Conservation (phyloP, 495 filamentous ascomycete species). For the Aspergillus nidulans region DNA sequence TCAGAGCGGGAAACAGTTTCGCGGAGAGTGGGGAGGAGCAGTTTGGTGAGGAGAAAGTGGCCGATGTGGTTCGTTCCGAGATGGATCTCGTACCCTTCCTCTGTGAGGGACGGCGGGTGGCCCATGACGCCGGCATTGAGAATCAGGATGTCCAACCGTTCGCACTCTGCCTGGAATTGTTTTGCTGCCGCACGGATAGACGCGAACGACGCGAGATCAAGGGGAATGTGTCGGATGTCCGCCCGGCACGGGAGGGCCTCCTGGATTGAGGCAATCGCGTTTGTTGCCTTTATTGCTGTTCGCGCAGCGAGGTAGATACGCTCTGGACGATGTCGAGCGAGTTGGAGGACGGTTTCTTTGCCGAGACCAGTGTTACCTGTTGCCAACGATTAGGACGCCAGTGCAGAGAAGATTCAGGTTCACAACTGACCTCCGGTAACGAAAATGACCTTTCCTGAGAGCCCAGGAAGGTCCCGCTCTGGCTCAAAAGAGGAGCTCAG, state of each 20-base stretch:
- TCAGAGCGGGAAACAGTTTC: slow-evolving; percentile 28
- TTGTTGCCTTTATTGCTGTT: slow-evolving; percentile 45
- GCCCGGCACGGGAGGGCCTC: slow-evolving; percentile 32
- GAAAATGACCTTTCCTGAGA: slow-evolving; percentile 55
- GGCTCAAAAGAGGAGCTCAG: slow-evolving; percentile 45
- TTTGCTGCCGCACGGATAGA: slow-evolving; percentile 48
- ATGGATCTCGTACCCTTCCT: slow-evolving; percentile 66
- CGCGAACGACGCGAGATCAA: slow-evolving; percentile 50
- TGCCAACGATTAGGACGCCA: background rate
- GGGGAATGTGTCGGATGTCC: slow-evolving; percentile 45
- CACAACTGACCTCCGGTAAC: slow-evolving; percentile 54
- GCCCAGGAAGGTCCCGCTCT: slow-evolving; percentile 52
- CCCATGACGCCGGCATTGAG: slow-evolving; percentile 71
- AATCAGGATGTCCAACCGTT: slow-evolving; percentile 59
- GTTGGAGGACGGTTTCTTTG: slow-evolving; percentile 56
- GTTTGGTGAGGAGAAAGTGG: slow-evolving; percentile 59
- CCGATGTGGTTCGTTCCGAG: slow-evolving; percentile 71
- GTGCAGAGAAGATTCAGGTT: background rate
- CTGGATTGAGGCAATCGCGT: slow-evolving; percentile 49
- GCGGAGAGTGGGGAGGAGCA: slow-evolving; percentile 57
- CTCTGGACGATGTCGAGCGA: slow-evolving; percentile 55
- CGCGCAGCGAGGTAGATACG: slow-evolving; percentile 64
- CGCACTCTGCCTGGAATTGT: slow-evolving; percentile 40
- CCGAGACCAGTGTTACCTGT: slow-evolving; percentile 65
- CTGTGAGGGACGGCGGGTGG: slow-evolving; percentile 38